Conservation (phyloP, 306 rosid species). For the Castanopsis chinensis region DNA sequence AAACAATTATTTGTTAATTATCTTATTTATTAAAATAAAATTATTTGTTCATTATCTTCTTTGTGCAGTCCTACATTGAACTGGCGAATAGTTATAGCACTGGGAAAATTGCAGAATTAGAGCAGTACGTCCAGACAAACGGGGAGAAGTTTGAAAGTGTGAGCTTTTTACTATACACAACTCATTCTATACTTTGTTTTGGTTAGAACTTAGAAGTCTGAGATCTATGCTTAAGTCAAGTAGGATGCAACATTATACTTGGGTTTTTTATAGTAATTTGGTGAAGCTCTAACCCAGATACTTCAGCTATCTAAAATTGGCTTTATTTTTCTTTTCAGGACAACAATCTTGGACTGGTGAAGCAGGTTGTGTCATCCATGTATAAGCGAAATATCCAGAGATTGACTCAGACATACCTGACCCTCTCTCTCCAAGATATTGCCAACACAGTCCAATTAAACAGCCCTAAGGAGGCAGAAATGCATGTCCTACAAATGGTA, state of each 20-base stretch:
- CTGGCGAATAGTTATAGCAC: conserved; percentile 52
- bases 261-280: not conserved
- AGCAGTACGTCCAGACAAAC: conserved; percentile 41
- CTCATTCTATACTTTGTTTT: not conserved
- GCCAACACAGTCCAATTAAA: conserved; percentile 71
- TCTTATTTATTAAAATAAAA: too few species aligned
- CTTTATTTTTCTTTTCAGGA: conserved; percentile 42
- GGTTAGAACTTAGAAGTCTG: conserved; percentile 13
- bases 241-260: not conserved
- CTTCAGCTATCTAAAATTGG: not conserved
- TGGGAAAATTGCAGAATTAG: conserved; percentile 52
- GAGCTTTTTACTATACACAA: conserved; percentile 23
- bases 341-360: conserved; percentile 78
- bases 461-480: conserved; percentile 79
- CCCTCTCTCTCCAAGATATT: conserved; percentile 88
- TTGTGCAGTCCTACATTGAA: conserved; percentile 62
- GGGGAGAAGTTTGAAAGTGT: conserved; percentile 58
- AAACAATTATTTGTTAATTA: not conserved
- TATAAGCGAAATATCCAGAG: conserved; percentile 87
- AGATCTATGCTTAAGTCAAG: not conserved
- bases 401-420: conserved; percentile 80
- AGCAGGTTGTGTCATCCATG: conserved; percentile 69
- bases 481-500: conserved; percentile 96
- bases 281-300: not conserved
- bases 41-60: not conserved